Evolutionary conservation across 768 basidiomycete genomes (phyloP).

Genomic region (Dendrothele bispora): DNA sequence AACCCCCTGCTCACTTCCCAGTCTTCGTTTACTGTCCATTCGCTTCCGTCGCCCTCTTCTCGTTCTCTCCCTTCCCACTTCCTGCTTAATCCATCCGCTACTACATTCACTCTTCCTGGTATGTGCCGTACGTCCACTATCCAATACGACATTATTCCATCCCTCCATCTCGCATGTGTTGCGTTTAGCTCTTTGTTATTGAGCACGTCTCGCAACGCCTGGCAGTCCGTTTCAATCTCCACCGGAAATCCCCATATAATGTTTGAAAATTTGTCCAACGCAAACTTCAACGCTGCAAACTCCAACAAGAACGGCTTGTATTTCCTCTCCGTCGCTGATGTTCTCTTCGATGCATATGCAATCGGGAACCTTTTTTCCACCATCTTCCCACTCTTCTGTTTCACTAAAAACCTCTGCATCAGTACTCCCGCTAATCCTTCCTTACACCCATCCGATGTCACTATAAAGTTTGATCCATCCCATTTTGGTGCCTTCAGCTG

Average conservation of each 20-base stretch:
- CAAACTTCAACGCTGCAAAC: too few species aligned
- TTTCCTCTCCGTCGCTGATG: too few species aligned
- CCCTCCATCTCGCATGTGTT: conserved; percentile 30
- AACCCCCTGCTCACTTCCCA: neutral
- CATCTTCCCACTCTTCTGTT: conserved; percentile 16
- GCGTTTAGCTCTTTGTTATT: conserved; percentile 21
- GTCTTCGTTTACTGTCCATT: conserved; percentile 30
- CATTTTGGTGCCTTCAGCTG: conserved; percentile 26
- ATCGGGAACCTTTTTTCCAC: conserved; percentile 22
- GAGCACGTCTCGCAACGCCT: too few species aligned
- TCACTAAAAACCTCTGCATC: conserved; percentile 19
- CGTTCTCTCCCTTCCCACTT: conserved; percentile 14
- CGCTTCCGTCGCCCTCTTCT: conserved; percentile 22
- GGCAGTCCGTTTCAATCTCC: too few species aligned
- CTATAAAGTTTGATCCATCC: conserved; percentile 33
- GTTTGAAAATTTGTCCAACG: conserved; percentile 20
- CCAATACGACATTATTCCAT: conserved; percentile 20
- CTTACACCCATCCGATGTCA: conserved; percentile 29
- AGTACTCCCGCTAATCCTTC: conserved; percentile 32
- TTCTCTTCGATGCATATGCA: conserved; percentile 30
- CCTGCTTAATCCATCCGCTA: conserved; percentile 31
- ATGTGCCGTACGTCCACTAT: conserved; percentile 22
- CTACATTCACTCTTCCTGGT: conserved; percentile 20
- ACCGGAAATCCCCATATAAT: conserved; percentile 23
- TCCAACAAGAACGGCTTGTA: too few species aligned